Evolutionary conservation across 176 grass and related monocot genomes (phyloP), one percentile per base, ranked within the genome.

Genomic region (Metroxylon sagu): DNA sequence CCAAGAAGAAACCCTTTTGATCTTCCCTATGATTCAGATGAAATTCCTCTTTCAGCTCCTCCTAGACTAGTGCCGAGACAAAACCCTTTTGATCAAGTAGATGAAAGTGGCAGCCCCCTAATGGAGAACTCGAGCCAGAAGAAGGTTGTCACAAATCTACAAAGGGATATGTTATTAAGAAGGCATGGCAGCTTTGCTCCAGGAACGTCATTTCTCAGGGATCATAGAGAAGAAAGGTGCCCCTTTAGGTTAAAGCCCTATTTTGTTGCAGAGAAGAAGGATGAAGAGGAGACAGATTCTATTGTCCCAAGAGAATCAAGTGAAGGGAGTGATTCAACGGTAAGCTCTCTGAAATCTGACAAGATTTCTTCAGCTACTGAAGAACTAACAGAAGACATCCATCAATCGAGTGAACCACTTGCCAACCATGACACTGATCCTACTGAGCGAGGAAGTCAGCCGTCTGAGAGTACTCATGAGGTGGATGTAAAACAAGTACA

Each of bases 1-100:
- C 49, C 63, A 57, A 78, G 78, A 54, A 49, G 58, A 4, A 80
- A 66, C 19, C 59, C 64, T 17, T 80, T 73, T 55, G 50, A 65
- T 29, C 50, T 17, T 78, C 43, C 77, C 50, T 55, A 68, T 65
- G 74, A 49, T 67, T 71, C 81, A 52, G 74, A 84, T 25, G 80
- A 77, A 48, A 19, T 82, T 70, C 86, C 86, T 58, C 63, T 66
- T 60, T 89, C 82, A 53, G 82, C 86, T 43, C 82, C 82, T 17
- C 85, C 86, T 28, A 18, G 64, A 65, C 35, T 81, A 54, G 53
- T 76, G 66, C 63, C 35, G 5, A 18, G 54, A 49, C 56, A 48
- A 66, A 73, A 79, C 61, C 54, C 73, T 29, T 89, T 85, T 70
- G 75, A 82, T 54, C 0, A 58, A 56, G 30, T 28, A 25, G 53